Conservation (phyloP, 106 monocot genomes). For the Dioscorea alata region DNA sequence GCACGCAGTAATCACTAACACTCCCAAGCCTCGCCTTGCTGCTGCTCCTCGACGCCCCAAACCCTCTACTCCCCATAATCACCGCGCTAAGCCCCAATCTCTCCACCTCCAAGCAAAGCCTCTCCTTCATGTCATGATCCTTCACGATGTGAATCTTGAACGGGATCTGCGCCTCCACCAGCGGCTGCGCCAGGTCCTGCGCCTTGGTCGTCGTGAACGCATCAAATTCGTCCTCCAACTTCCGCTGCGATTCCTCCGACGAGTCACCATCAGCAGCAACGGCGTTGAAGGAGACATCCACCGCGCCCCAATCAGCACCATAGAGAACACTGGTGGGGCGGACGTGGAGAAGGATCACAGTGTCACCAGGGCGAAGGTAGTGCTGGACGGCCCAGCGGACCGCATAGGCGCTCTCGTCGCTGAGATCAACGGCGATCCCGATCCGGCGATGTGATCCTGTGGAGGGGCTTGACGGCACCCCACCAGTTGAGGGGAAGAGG, state of each 20-base stretch:
- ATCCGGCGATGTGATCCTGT: conserved; percentile 51
- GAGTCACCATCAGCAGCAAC: not conserved
- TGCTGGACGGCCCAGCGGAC: conserved; percentile 76
- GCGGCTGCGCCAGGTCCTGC: conserved; percentile 55
- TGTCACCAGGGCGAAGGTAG: conserved; percentile 82
- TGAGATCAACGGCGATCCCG: conserved; percentile 71
- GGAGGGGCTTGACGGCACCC: conserved; percentile 8
- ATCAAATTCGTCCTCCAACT: conserved; percentile 68
- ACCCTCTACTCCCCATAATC: conserved; percentile 72
- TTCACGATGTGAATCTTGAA: conserved; percentile 81
- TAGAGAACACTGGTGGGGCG: conserved; percentile 59
- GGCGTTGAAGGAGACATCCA: conserved; percentile 32
- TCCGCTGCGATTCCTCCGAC: conserved; percentile 45
- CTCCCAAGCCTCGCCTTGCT: conserved; percentile 61
- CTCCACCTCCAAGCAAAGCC: conserved; percentile 73
- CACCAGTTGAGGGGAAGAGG: conserved; percentile 39
- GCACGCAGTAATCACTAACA: conserved; percentile 74
- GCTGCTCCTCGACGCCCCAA: conserved; percentile 48
- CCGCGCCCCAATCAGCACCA: conserved; percentile 58
- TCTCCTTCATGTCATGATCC: conserved; percentile 84
- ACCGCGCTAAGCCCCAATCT: conserved; percentile 58
- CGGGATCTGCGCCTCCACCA: conserved; percentile 54
- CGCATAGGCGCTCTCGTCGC: conserved; percentile 59
- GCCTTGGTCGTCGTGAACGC: conserved; percentile 66
- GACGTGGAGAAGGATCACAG: conserved; percentile 75